Percentiles rank a stretch among this genome's conserved stretches.
Conservation (phyloP, 2,329 filamentous ascomycete genomes). For the Colletotrichum simmondsii region DNA sequence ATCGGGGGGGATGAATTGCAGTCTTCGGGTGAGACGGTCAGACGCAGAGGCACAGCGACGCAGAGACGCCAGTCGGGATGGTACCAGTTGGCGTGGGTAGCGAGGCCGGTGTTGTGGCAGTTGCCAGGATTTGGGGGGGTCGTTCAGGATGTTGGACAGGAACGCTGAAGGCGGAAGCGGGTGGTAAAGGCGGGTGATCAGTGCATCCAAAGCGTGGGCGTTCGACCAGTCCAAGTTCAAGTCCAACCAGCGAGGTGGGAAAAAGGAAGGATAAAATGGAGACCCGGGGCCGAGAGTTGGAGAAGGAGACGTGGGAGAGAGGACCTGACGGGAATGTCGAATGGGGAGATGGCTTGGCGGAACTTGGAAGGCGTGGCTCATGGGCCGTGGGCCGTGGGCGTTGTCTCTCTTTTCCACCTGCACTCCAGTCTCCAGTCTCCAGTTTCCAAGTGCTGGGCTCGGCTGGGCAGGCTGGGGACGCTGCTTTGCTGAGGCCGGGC, state of each 20-base stretch:
- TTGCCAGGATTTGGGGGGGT: conserved; percentile 30
- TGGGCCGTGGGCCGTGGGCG: conserved; percentile 13
- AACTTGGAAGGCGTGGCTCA: conserved; percentile 3
- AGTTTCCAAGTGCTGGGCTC: neutral
- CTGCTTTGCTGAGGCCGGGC: neutral
- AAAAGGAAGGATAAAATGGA: conserved; percentile 21
- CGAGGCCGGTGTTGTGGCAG: conserved; percentile 23
- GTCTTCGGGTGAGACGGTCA: conserved; percentile 28
- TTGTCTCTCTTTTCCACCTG: neutral
- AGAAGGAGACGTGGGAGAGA: conserved; percentile 14
- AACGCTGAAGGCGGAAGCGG: conserved; percentile 4
- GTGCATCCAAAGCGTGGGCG: conserved; percentile 8
- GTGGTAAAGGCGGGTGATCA: conserved; percentile 22
- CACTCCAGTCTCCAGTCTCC: neutral
- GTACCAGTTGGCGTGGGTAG: conserved; percentile 30
- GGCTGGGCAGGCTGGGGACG: neutral
- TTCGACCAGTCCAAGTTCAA: neutral
- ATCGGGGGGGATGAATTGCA: conserved; percentile 1
- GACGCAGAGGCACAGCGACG: conserved; percentile 14
- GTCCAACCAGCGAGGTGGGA: conserved; percentile 1
- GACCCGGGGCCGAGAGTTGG: conserved; percentile 15
- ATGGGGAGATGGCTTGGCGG: conserved; percentile 1
- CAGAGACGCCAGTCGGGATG: conserved; percentile 20
- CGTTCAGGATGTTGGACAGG: neutral
- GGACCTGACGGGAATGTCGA: conserved; percentile 5